Evolutionary conservation across 164 flowering plant genomes (phyloP).

Genomic region (Hamamelis virginiana): DNA sequence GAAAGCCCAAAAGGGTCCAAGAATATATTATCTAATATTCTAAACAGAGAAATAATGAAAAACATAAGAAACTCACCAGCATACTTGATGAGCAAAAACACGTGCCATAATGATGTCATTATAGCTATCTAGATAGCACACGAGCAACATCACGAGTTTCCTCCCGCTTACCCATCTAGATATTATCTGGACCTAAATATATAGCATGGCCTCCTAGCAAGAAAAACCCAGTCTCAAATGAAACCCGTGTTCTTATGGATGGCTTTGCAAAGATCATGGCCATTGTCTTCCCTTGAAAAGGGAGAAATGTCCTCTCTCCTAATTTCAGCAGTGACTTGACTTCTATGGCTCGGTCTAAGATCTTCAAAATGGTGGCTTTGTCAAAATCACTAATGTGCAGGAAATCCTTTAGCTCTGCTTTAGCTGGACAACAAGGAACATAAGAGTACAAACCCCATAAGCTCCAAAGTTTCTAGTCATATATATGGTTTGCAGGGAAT

Average conservation of each 20-base stretch:
- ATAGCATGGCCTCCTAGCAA: slow-evolving; percentile 96
- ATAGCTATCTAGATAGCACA: slow-evolving; percentile 86
- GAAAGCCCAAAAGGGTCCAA: no score
- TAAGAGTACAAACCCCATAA: slow-evolving; percentile 5
- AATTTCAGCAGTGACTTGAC: slow-evolving; percentile 82
- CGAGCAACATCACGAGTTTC: slow-evolving; percentile 99
- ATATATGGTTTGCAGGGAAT: not conserved
- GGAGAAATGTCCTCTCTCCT: slow-evolving; percentile 80
- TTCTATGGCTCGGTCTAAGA: slow-evolving; percentile 74
- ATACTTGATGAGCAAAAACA: slow-evolving; percentile 97
- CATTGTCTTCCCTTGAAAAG: slow-evolving; percentile 96
- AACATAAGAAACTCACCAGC: slow-evolving; percentile 53
- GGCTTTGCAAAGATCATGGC: slow-evolving; percentile 99
- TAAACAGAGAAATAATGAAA: not conserved
- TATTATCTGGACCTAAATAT: slow-evolving; percentile 89
- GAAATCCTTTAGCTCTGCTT: slow-evolving; percentile 63
- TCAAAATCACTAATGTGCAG: slow-evolving; percentile 87
- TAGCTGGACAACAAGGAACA: slow-evolving; percentile 38
- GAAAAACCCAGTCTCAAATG: slow-evolving; percentile 94
- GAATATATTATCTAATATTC: not conserved
- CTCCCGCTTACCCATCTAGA: slow-evolving; percentile 97
- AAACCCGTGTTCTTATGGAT: slow-evolving; percentile 94
- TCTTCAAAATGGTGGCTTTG: slow-evolving; percentile 72
- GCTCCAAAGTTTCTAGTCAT: not conserved
- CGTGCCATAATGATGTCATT: slow-evolving; percentile 99